Evolutionary conservation across 176 grass and related monocot species (phyloP).

Genomic region (Musa troglodytarum): DNA sequence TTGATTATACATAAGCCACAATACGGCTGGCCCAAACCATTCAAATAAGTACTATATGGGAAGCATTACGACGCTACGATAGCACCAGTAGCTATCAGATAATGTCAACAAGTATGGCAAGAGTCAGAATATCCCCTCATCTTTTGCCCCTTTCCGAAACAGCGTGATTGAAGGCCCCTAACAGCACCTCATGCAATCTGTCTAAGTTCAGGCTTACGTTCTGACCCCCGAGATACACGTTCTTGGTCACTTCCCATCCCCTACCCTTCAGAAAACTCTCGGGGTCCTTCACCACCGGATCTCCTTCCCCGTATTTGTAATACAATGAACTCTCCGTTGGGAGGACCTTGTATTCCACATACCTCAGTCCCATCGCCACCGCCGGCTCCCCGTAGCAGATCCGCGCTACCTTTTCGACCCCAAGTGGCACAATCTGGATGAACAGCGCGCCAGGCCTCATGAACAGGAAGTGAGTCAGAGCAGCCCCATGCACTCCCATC

Average conservation of each 20-base stretch:
- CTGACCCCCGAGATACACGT: slow-evolving; percentile 76
- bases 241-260: slow-evolving; percentile 85
- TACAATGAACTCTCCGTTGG: slow-evolving; percentile 65
- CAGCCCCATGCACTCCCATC: slow-evolving; percentile 92
- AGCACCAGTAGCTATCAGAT: too few relatives aligned
- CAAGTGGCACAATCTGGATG: slow-evolving; percentile 74
- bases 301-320: slow-evolving; percentile 42
- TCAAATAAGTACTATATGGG: too few relatives aligned
- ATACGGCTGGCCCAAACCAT: too few relatives aligned
- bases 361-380: slow-evolving; percentile 35
- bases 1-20: too few relatives aligned
- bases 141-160: slow-evolving; percentile 16
- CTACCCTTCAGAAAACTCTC: slow-evolving; percentile 34
- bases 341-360: slow-evolving; percentile 63
- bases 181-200: slow-evolving; percentile 45
- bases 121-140: too few relatives aligned
- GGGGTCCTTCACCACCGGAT: slow-evolving; percentile 74
- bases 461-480: slow-evolving; percentile 90
- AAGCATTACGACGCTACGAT: too few relatives aligned
- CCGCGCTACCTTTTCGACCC: slow-evolving; percentile 56
- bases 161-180: slow-evolving; percentile 40
- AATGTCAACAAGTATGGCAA: too few relatives aligned
- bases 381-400: slow-evolving; percentile 69
- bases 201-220: slow-evolving; percentile 61
- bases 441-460: slow-evolving; percentile 71